These are phyloP conservation scores for Aristolochia contorta DNA, from an alignment of 164 flowering plant genomes.

Conservation along the genomic window DNA sequence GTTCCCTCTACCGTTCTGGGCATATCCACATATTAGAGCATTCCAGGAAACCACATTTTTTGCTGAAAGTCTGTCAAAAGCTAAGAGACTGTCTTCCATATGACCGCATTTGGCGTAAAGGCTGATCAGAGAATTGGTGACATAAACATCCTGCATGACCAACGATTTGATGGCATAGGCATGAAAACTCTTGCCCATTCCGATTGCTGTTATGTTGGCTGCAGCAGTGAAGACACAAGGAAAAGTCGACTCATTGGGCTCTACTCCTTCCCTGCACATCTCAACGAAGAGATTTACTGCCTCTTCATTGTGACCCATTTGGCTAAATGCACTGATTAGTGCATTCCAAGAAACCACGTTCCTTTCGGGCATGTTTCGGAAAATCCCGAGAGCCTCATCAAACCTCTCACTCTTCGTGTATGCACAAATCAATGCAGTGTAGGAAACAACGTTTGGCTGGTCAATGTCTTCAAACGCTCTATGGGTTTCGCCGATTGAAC, in stretches of 20 bases:
- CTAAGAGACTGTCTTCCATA: conserved; percentile 61
- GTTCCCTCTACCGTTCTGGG: conserved; percentile 63
- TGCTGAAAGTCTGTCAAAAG: conserved; percentile 32
- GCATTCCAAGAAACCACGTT: conserved; percentile 86
- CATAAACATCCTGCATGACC: conserved; percentile 36
- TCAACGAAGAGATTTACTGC: conserved; percentile 62
- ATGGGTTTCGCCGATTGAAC: conserved; percentile 37
- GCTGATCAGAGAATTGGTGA: conserved; percentile 60
- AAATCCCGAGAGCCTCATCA: conserved; percentile 45
- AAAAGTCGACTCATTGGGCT: conserved; percentile 38
- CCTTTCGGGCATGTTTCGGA: conserved; percentile 54
- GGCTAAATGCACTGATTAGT: conserved; percentile 72
- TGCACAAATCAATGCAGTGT: conserved; percentile 56
- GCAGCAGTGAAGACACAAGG: conserved; percentile 63
- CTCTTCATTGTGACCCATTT: conserved; percentile 61
- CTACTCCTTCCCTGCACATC: conserved; percentile 54
- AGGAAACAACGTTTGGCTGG: conserved; percentile 65
- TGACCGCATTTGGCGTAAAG: conserved; percentile 82
- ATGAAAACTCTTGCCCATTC: conserved; percentile 66
- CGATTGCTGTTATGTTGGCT: conserved; percentile 61
- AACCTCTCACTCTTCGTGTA: conserved; percentile 40
- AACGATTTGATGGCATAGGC: conserved; percentile 59
- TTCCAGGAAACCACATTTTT: conserved; percentile 75
- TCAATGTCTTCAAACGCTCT: conserved; percentile 50
- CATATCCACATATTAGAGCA: conserved; percentile 71